Evolutionary conservation across 1,139 yeast species (phyloP).

Genomic region (Diutina neorugosa): DNA sequence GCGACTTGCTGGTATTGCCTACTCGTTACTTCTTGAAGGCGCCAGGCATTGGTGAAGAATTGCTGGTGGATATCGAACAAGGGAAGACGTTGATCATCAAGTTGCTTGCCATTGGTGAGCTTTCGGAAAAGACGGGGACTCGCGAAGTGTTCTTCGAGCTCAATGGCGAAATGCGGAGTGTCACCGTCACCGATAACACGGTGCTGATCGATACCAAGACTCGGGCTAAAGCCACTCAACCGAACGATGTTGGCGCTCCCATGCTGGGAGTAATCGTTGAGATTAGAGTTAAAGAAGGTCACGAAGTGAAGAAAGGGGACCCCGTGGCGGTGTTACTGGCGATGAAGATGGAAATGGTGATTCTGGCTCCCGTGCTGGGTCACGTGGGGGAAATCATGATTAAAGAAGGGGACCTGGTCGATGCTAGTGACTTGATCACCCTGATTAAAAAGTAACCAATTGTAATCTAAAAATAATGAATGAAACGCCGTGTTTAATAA

Average conservation of each 20-base stretch:
- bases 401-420: constrained; percentile 90
- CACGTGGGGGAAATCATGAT: constrained; percentile 63
- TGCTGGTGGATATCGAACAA: constrained; percentile 79
- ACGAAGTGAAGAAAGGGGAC: constrained; percentile 91
- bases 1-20: constrained; percentile 89
- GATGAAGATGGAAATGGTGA: constrained; percentile 99
- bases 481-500: no score
- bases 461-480: no score
- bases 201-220: constrained; percentile 76
- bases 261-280: constrained; percentile 99
- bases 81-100: constrained; percentile 91
- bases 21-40: constrained; percentile 84
- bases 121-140: constrained; percentile 72
- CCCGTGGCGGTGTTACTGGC: constrained; percentile 91
- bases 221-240: constrained; percentile 87
- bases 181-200: constrained; percentile 77
- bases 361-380: constrained; percentile 85
- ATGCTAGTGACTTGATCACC: constrained; percentile 72
- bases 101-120: constrained; percentile 86
- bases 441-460: constrained; percentile 14
- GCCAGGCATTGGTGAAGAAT: constrained; percentile 78
- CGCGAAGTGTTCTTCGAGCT: constrained; percentile 97
- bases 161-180: constrained; percentile 97
- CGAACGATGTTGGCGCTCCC: constrained; percentile 95
- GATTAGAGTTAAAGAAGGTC: constrained; percentile 78